Conservation (phyloP, 164 flowering plant species). For the Vitis riparia region DNA sequence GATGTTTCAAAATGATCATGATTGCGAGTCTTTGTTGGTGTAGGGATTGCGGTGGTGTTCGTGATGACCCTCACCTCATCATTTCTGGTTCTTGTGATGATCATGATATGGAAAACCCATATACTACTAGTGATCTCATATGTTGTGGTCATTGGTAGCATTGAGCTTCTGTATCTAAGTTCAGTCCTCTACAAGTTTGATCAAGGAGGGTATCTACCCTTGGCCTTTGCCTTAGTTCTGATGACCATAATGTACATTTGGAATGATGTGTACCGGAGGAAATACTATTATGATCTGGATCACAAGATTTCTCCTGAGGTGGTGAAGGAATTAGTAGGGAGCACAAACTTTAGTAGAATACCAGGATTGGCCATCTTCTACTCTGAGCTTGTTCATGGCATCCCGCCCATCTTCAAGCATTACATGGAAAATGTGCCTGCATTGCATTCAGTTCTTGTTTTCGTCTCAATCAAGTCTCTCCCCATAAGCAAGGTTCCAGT, state of each 20-base stretch:
- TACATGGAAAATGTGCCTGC: slow-evolving; percentile 62
- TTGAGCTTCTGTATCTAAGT: slow-evolving; percentile 59
- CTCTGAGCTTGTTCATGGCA: slow-evolving; percentile 80
- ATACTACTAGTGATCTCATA: slow-evolving; percentile 40
- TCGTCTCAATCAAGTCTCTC: slow-evolving; percentile 49
- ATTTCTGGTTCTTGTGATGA: slow-evolving; percentile 64
- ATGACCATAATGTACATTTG: slow-evolving; percentile 58
- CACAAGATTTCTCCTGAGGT: slow-evolving; percentile 56
- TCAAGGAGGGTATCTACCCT: slow-evolving; percentile 75
- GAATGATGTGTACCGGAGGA: slow-evolving; percentile 54
- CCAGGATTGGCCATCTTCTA: slow-evolving; percentile 75
- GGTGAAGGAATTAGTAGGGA: slow-evolving; percentile 28
- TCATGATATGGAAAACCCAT: slow-evolving; percentile 79
- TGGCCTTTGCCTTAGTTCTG: slow-evolving; percentile 53
- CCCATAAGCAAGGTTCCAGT: too few relatives aligned
- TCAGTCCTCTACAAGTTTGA: slow-evolving; percentile 75
- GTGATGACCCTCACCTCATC: slow-evolving; percentile 67
- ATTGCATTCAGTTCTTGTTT: slow-evolving; percentile 70
- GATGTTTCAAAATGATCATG: not conserved
- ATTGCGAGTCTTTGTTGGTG: not conserved
- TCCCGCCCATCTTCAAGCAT: slow-evolving; percentile 78
- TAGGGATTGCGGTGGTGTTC: slow-evolving; percentile 77
- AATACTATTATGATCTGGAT: slow-evolving; percentile 62
- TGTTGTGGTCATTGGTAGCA: slow-evolving; percentile 40
- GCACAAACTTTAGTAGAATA: slow-evolving; percentile 32